Base-by-base conservation (phyloP, 306 rosid genomes). In the Cicer cuneatum region DNA sequence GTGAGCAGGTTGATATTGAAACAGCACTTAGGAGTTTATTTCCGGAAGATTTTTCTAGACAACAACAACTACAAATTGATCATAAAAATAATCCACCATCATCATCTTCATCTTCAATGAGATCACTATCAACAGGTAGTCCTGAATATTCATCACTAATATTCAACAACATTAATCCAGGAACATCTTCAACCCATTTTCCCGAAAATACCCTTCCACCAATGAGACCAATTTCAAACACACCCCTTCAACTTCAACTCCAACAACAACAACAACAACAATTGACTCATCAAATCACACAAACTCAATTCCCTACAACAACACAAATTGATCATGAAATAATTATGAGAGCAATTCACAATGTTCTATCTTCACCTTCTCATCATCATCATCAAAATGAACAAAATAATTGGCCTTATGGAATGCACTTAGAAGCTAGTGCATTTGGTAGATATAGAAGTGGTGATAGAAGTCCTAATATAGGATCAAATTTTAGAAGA, bases 51-150 rank as follows among this genome's bases (percentile, higher is more conserved):
- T 85, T 88, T 60, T 64, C 86, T 0, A 71, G 81, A 66, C 77
- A 42, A 2, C 5, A 43, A 1, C 48, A 71, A 5, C 82, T 52
- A 16, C 81, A 75, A 62, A 60, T 81, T 8, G 87, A 74, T 66
- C 94, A 81, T 18, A 19, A 10, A 7, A 82, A 81, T 57, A 84
- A 87, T 72, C 89, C 85, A 38, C 88, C 78, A 8, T 80, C 98
- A 53, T 91, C 97, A 13, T 90, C 97, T 10, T 87, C 98, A 61
- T 91, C 98, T 1, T 94, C 97, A 18, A 66, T 89, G 62, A 89
- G 86, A 86, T 93, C 97, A 62, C 11, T 85, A n/a, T 86, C 98
- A 60, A 65, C 52, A 41, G 96, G 85, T 11, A 90, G 92, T 86
- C 97, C 92, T 16, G 94, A 89, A 63, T 81, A 62, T 33, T 91